phyloP scores from a whole-genome alignment of 108 stramenopile species.

The Schizochytrium sp. region DNA sequence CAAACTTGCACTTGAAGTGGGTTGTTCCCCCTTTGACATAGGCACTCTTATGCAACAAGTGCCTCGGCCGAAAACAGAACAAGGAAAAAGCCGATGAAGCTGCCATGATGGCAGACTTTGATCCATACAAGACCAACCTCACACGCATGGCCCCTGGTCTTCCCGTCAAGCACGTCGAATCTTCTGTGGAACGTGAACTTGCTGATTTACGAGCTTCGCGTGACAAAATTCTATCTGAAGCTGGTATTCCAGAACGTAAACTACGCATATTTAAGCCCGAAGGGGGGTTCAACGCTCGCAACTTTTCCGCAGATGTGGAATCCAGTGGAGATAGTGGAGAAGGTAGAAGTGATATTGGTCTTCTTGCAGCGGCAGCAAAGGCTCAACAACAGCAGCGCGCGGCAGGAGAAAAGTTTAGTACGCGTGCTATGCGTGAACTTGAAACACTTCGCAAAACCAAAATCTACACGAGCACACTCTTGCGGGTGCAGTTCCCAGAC shows the following conservation, averaged over 20 bases:
- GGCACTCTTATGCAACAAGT: not conserved
- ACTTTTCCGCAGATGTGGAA: not conserved
- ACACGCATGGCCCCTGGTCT: conserved; percentile 25
- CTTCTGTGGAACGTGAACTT: conserved; percentile 35
- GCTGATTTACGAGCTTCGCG: not conserved
- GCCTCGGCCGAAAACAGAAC: not conserved
- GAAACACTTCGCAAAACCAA: not conserved
- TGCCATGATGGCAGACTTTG: not conserved
- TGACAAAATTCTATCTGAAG: not conserved
- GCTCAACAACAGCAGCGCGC: conserved; percentile 16
- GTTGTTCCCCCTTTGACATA: conserved; percentile 20
- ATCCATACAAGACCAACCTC: conserved; percentile 19
- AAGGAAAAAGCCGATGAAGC: not conserved
- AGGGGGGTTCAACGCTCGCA: conserved; percentile 33
- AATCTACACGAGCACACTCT: conserved; percentile 26
- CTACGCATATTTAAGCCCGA: conserved; percentile 1
- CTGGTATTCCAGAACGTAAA: conserved; percentile 28
- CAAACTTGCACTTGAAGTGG: not conserved
- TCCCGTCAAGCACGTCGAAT: conserved; percentile 7
- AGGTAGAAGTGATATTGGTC: not conserved
- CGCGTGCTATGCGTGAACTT: conserved; percentile 46
- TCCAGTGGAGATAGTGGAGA: not conserved
- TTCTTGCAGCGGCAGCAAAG: conserved; percentile 9
- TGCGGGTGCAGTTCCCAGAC: conserved; percentile 16
- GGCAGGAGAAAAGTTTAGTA: conserved; percentile 29